Conservation (phyloP, 129 eudicot genomes). For the Flaveria trinervia region DNA sequence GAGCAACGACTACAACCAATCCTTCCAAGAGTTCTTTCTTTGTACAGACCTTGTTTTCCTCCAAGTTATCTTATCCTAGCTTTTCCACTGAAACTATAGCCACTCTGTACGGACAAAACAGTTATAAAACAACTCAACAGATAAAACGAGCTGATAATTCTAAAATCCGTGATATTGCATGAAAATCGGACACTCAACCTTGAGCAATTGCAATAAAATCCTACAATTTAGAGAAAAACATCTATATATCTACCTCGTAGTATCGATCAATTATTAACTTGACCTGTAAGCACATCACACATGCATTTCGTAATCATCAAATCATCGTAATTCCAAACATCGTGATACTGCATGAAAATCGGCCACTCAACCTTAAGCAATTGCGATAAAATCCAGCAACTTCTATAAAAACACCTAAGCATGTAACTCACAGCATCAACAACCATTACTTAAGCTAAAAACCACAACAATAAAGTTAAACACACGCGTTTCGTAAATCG, state of each 20-base stretch:
- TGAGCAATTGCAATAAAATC: neutral
- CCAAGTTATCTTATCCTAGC: neutral
- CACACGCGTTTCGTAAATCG: conserved; percentile 11
- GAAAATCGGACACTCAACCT: conserved; percentile 9
- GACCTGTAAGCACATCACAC: neutral
- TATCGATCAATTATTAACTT: conserved; percentile 13
- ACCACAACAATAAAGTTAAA: neutral
- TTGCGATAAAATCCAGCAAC: neutral
- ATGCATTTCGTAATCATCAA: conserved; percentile 18
- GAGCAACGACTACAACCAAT: neutral
- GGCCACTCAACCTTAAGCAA: neutral
- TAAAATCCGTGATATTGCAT: conserved; percentile 12
- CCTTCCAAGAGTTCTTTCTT: neutral
- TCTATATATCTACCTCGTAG: neutral
- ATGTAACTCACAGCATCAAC: neutral
- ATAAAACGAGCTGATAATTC: conserved; percentile 9
- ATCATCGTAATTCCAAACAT: neutral
- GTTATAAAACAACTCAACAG: conserved; percentile 5
- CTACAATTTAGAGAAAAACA: neutral
- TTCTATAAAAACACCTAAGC: neutral
- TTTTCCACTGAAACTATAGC: conserved; percentile 13
- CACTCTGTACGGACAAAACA: conserved; percentile 29
- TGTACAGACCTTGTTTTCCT: neutral
- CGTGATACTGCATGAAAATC: conserved; percentile 15
- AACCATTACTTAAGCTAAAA: conserved; percentile 1